Base-by-base conservation (phyloP, 164 flowering plant genomes). In the Aristolochia californica region DNA sequence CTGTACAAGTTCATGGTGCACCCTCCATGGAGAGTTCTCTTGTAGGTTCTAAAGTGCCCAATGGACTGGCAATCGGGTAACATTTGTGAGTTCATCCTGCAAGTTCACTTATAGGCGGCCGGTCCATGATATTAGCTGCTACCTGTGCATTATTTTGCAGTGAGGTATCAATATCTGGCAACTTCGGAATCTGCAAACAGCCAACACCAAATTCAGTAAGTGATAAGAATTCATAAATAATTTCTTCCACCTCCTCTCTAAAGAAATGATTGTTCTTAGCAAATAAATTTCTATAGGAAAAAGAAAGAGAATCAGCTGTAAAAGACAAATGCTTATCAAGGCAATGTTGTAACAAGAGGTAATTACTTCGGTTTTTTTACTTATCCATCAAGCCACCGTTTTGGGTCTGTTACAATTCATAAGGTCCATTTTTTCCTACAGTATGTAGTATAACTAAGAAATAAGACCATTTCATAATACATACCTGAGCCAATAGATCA, bases 61-160 rank as follows among this genome's bases (percentile, higher is more conserved):
- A n/a, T n/a, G n/a, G n/a, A n/a, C n/a, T n/a, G n/a, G n/a, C n/a
- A n/a, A n/a, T n/a, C n/a, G n/a, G n/a, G n/a, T n/a, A n/a, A n/a
- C n/a, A n/a, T n/a, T n/a, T n/a, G n/a, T n/a, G n/a, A n/a, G 7
- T 66, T 81, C 71, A 93, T 48, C 97, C 94, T 34, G 86, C 84
- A 51, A 93, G 76, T 68, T 89, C 99, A 61, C 96, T 93, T 56
- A 93, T 80, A 57, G 97, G 99, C 13, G 91, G 81, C 1, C 99
- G 88, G 63, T 89, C 97, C 97, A 89, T 89, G 34, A 85, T 78
- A 56, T 78, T 69, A 8, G 88, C 77, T 56, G 96, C 97, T 23
- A 67, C 28, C 59, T 48, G 34, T 18, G 97, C 97, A 72, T 71
- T 82, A 18, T 75, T 79, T 70, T 89, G 84, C 66, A 93, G 70